These are phyloP conservation scores for Helenozyma rhizophorensis DNA, from an alignment of 805 yeast genomes.

Conservation along the genomic window DNA sequence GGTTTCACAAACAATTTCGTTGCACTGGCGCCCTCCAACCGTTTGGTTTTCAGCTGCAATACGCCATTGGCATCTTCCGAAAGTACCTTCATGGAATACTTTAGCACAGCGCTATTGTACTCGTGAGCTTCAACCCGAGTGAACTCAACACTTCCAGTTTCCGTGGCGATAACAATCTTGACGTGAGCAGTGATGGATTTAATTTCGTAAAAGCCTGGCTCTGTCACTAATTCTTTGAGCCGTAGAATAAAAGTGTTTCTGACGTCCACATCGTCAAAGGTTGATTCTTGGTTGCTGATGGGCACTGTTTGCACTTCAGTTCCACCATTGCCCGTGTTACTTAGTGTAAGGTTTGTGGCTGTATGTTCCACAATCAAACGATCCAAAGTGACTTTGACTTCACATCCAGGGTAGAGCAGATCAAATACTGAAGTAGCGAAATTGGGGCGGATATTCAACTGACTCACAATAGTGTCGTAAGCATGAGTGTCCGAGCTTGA, in stretches of 20 bases:
- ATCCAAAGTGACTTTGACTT: neutral
- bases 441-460: neutral
- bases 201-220: slow-evolving; percentile 22
- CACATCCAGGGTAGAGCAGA: slow-evolving; percentile 1
- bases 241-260: neutral
- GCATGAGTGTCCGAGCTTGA: slow-evolving; percentile 10
- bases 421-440: neutral
- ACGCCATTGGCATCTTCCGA: neutral
- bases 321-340: slow-evolving; percentile 3
- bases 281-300: neutral
- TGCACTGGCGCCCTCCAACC: slow-evolving; percentile 7
- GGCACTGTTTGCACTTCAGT: slow-evolving; percentile 2
- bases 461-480: slow-evolving; percentile 18
- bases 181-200: slow-evolving; percentile 13
- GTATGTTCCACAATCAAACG: no score
- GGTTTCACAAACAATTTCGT: slow-evolving; percentile 9
- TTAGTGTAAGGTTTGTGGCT: neutral
- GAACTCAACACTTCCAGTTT: slow-evolving; percentile 1
- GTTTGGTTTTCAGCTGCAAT: slow-evolving; percentile 1
- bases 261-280: slow-evolving; percentile 4
- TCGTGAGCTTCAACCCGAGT: slow-evolving; percentile 2
- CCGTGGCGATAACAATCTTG: slow-evolving; percentile 3
- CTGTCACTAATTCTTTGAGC: slow-evolving; percentile 1
- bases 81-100: slow-evolving; percentile 4
- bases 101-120: slow-evolving; percentile 1